Conservation (phyloP, 2,329 filamentous ascomycete genomes). For the Coniochaeta hoffmannii region DNA sequence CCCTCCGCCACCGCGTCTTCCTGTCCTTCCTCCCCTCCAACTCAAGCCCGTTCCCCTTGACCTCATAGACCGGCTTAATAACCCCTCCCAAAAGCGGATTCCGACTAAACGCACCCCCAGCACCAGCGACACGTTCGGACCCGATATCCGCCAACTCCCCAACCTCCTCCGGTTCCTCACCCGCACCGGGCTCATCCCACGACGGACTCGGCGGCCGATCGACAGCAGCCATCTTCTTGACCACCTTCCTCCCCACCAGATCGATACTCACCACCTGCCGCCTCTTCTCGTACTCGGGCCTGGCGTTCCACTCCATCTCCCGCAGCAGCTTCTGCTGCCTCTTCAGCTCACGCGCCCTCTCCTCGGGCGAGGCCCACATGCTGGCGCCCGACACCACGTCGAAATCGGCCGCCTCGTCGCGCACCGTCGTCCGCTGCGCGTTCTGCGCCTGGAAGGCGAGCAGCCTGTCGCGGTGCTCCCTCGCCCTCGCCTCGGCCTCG, state of each 20-base stretch:
- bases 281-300: conserved; percentile 84
- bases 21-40: conserved; percentile 34
- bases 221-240: conserved; percentile 60
- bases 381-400: conserved; percentile 44
- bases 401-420: conserved; percentile 71
- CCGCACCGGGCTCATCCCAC: conserved; percentile 24
- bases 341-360: conserved; percentile 76
- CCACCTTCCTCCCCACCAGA: conserved; percentile 67
- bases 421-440: conserved; percentile 72
- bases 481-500: conserved; percentile 60
- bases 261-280: conserved; percentile 81
- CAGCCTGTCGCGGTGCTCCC: conserved; percentile 73
- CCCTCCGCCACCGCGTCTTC: conserved; percentile 46
- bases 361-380: conserved; percentile 79
- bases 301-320: conserved; percentile 79
- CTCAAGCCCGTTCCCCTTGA: conserved; percentile 41
- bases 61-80: conserved; percentile 55
- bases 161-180: conserved; percentile 16
- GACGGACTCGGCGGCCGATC: conserved; percentile 51
- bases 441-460: conserved; percentile 81
- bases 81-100: conserved; percentile 61
- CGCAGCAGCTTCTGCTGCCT: conserved; percentile 75
- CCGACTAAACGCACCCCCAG: conserved; percentile 56
- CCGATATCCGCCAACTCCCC: conserved; percentile 15
- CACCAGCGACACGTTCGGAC: conserved; percentile 22